A percentile compares a stretch with the other conserved stretches of the same genome.
Evolutionary conservation across 495 filamentous ascomycete species (phyloP).

Genomic region (Lepidopterella palustris): DNA sequence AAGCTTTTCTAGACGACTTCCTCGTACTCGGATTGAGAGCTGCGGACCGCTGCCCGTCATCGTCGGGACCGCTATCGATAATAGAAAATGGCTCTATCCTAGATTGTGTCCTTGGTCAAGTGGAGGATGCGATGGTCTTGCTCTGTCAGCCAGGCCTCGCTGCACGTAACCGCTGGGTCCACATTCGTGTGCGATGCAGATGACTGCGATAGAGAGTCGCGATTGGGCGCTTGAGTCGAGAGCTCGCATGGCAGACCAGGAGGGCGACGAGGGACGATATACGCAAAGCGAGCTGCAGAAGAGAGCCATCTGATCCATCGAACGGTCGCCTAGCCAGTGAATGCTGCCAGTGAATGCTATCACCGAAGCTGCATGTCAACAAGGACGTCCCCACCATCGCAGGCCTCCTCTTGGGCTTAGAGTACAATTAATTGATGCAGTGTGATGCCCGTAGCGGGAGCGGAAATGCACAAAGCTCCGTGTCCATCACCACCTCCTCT

Average conservation of each 20-base stretch:
- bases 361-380: conserved; percentile 8
- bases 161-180: conserved; percentile 1
- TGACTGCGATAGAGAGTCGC: not conserved
- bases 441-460: conserved; percentile 17
- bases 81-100: not conserved
- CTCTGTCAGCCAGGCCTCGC: not conserved
- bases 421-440: conserved; percentile 13
- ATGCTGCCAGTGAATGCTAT: too few species aligned
- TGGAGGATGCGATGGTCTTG: not conserved
- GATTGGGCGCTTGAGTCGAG: not conserved
- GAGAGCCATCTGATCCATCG: not conserved
- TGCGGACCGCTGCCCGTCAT: not conserved
- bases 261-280: not conserved
- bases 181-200: not conserved
- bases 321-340: too few species aligned
- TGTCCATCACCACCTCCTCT: conserved; percentile 14
- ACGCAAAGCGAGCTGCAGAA: not conserved
- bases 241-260: not conserved
- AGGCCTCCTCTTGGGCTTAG: not conserved
- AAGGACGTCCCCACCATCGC: not conserved
- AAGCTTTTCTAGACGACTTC: not conserved
- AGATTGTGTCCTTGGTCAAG: too few species aligned
- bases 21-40: not conserved
- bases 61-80: not conserved
- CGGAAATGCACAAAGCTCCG: conserved; percentile 10